Base-by-base conservation (phyloP, 2,329 filamentous ascomycete genomes). In the Penicillium sp. region DNA sequence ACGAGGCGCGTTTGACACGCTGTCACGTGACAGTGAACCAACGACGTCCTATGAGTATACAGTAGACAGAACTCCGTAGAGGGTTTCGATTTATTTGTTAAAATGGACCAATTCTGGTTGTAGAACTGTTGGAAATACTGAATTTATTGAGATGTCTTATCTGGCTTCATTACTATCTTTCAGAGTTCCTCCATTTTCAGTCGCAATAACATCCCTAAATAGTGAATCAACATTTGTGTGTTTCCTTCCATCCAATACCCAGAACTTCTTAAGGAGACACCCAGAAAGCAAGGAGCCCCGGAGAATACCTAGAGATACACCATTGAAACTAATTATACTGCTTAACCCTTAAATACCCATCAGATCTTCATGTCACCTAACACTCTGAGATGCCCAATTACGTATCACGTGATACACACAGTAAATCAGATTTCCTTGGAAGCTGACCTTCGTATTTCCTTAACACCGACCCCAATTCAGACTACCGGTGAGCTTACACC, bases 1-100 rank as follows among this genome's bases (percentile, higher is more conserved):
- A 28, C 51, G 33, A 28, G 13, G 3, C 51, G 37, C 51, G 51
- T 40, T n/a, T 9, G 8, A 54, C 51, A 42, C 51, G 51, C 22
- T 28, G 2, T 54, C 51, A 54, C 51, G 51, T 54, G 51, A 54
- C 8, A 12, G 1, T 3, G 4, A 49, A 17, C 26, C 10, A 10
- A 49, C 8, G 0, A 30, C 24, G 8, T 5, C 4, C 15, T 49
- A 3, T 17, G 15, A 47, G 15, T 33, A 12, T 7, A 33, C 5
- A 33, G 30, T 33, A 9, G 30, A n/a, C n/a, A n/a, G n/a, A n/a
- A n/a, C n/a, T n/a, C n/a, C n/a, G 30, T 33, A 37, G 13, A 37
- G 35, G 1, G 35, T 37, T 37, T 37, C 35, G 1, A 15, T 15
- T 15, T 37, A 15, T 37, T 37, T n/a, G 2, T n/a, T 9, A 1